Conservation (phyloP, 2,329 filamentous ascomycete genomes). For the Dactylellina drechsleri region DNA sequence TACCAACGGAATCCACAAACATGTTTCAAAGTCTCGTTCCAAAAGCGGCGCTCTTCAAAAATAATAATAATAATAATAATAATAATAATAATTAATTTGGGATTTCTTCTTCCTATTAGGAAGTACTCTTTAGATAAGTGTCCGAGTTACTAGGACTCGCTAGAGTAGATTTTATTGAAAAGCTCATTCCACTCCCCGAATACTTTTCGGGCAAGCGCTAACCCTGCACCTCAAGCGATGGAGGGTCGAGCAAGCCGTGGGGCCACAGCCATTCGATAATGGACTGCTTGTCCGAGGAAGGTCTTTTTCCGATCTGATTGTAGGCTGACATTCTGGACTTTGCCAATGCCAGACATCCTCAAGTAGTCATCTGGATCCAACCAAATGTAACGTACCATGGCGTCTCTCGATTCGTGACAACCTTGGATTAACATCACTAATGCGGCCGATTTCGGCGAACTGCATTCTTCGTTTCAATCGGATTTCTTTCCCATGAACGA, state of each 20-base stretch:
- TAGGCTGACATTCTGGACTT: conserved; percentile 31
- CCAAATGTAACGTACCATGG: background rate
- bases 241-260: conserved; percentile 26
- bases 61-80: background rate
- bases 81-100: background rate
- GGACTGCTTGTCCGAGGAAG: too few species aligned
- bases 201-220: conserved; percentile 9
- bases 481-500: background rate
- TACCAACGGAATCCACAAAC: conserved; percentile 18
- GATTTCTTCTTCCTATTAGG: conserved; percentile 32
- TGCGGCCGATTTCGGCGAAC: conserved; percentile 41
- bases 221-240: conserved; percentile 20
- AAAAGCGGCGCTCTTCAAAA: conserved; percentile 22
- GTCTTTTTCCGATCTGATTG: conserved; percentile 37
- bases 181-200: conserved; percentile 37
- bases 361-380: background rate
- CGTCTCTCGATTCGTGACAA: background rate
- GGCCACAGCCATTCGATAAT: conserved; percentile 12
- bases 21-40: conserved; percentile 1
- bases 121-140: too few species aligned
- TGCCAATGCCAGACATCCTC: conserved; percentile 8
- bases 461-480: background rate
- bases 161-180: too few species aligned
- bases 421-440: conserved; percentile 12
- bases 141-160: too few species aligned